Evolutionary conservation across 805 yeast genomes (phyloP), one percentile per base, ranked within the genome.

Genomic region (Maudiozyma saulgeensis): DNA sequence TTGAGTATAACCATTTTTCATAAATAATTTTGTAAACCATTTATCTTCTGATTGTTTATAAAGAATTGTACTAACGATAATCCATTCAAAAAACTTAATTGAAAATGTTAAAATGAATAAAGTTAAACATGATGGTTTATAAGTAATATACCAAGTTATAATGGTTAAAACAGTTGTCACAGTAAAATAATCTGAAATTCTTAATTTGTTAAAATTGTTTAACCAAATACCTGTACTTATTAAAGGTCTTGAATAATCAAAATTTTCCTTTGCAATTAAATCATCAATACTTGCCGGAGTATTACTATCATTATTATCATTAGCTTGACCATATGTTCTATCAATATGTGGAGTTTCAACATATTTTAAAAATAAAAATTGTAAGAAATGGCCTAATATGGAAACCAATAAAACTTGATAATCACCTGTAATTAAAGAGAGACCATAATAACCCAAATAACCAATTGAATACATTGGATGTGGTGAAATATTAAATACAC

Each of bases 391-490:
- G 11, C 93, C 96, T 51, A 79, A 66, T 15, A 86, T 68, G 0
- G 95, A 85, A 31, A 84, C 82, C 15, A 77, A 66, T 53, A 87
- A 72, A 6, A 87, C 81, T 8, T 82, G 75, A 58, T 85, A 84
- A 23, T 87, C 81, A 54, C 85, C 82, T 5, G 90, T 74, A 57
- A 87, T 81, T 54, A 87, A 70, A 0, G 91, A 88, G 59, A 85
- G 78, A 0, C 95, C 96, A 60, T 87, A 87, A 68, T 84, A 87
- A 1, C 95, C 96, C 48, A 87, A 78, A 61, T 87, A 87, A 7
- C 96, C 96, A 49, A 87, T 83, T 0, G 95, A 84, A 64, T 87
- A 87, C 96, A 87, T 87, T 47, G 96, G 96, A 62, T 87, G 96
- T 18, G 96, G 96, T 15, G 89, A 87, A 75, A 87, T 76, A 65